Evolutionary conservation across 768 basidiomycete genomes (phyloP).

Genomic region (Mycena vulgaris): DNA sequence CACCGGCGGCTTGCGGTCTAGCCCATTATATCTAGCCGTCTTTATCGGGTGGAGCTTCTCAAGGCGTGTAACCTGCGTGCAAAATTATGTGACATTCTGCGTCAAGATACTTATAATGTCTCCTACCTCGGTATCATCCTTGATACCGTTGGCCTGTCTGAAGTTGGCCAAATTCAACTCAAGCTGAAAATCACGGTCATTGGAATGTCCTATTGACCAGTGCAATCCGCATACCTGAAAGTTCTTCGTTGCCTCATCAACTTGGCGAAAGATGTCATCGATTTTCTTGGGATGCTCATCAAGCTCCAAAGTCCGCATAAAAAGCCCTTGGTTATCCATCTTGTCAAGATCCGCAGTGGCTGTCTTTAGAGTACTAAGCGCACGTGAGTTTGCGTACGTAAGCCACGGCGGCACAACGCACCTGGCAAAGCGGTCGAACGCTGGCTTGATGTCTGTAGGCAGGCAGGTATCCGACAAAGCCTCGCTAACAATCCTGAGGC

Average conservation of each 20-base stretch:
- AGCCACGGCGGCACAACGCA: neutral
- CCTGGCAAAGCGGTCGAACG: neutral
- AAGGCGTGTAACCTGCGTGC: neutral
- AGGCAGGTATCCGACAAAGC: neutral
- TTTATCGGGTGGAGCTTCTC: neutral
- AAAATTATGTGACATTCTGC: neutral
- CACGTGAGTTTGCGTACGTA: neutral
- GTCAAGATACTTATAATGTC: neutral
- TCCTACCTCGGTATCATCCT: neutral
- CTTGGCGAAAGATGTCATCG: neutral
- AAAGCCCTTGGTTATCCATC: neutral
- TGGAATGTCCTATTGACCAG: neutral
- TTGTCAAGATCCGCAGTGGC: neutral
- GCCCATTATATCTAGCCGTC: neutral
- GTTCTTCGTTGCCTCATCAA: conserved; percentile 5
- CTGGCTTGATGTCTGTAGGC: neutral
- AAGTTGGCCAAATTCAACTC: conserved; percentile 1
- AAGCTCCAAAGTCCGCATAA: neutral
- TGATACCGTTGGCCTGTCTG: neutral
- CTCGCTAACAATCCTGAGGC: neutral
- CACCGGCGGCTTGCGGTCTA: neutral
- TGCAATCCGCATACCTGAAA: neutral
- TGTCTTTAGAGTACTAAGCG: neutral
- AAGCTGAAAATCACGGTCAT: neutral
- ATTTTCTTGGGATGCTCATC: neutral